Percentiles rank a stretch among this genome's conserved stretches.
Conservation (phyloP, 371 early-diverging fungal species). For the Blastocladiella emersonii region DNA sequence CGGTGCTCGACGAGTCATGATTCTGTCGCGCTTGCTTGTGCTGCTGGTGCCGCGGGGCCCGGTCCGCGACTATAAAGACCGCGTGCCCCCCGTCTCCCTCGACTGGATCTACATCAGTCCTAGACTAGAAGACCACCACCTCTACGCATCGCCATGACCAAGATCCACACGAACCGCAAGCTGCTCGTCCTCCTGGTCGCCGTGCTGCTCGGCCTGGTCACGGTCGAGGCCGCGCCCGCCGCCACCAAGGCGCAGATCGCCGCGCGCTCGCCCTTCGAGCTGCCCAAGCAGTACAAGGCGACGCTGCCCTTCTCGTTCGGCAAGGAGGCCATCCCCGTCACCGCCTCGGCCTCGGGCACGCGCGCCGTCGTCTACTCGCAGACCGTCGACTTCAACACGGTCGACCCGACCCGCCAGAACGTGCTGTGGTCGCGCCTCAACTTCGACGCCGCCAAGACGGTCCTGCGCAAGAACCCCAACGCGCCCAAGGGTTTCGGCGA, state of each 20-base stretch:
- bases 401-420: slow-evolving; percentile 1
- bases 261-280: not conserved
- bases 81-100: too few species aligned
- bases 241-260: not conserved
- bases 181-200: too few species aligned
- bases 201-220: not conserved
- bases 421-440: not conserved
- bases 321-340: not conserved
- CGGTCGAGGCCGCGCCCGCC: not conserved
- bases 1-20: too few species aligned
- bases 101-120: too few species aligned
- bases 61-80: too few species aligned
- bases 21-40: too few species aligned
- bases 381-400: not conserved
- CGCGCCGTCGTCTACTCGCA: not conserved
- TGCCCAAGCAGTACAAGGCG: not conserved
- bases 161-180: too few species aligned
- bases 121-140: too few species aligned
- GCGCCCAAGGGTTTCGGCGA: not conserved
- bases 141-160: too few species aligned
- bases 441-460: not conserved
- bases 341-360: not conserved
- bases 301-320: not conserved
- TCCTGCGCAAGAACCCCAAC: not conserved
- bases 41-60: too few species aligned